Evolutionary conservation across 148 eudicot genomes (phyloP), one percentile per base, ranked within the genome.

Genomic region (Hydrangea macrophylla): DNA sequence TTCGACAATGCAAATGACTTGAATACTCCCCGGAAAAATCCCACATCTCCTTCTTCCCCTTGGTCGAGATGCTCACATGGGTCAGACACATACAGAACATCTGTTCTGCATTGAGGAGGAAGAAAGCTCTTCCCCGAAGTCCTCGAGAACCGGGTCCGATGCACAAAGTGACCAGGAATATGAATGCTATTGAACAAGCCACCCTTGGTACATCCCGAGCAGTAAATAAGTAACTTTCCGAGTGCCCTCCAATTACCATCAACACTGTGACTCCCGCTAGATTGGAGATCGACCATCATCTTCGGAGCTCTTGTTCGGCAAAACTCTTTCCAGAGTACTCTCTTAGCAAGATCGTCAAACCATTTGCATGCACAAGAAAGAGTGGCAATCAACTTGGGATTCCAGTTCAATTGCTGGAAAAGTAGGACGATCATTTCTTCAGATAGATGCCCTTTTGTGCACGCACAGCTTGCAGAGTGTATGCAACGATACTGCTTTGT

Each of bases 161-260:
- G 78, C 40, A 80, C 92, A 80, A 90, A 90, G 73, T 93, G 98
- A n/a, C 92, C 98, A 69, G 97, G 82, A 40, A 90, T 81, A 60
- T 79, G 79, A 30, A 76, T 72, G 54, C 78, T 79, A 18, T 82
- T 79, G 71, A 93, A 90, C 67, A 93, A 76, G 17, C 92, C 88
- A 44, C 80, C 88, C 53, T 79, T 84, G 59, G 75, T 75, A 62
- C 87, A 82, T 62, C 97, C 96, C 37, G 92, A 93, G 70, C 98
- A 90, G 55, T 86, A 86, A 33, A 93, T 86, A 79, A 93, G 92
- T 57, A 93, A 83, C 90, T 93, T 93, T 18, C 89, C 98, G 60
- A 93, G 94, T 25, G 98, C 92, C 74, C 96, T 90, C 98, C 98
- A 93, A 73, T 89, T 93, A 44, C 97, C 97, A 71, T 90, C 98